Evolutionary conservation across 495 filamentous ascomycete species (phyloP).

Genomic region (Diplogelasinospora grovesii): DNA sequence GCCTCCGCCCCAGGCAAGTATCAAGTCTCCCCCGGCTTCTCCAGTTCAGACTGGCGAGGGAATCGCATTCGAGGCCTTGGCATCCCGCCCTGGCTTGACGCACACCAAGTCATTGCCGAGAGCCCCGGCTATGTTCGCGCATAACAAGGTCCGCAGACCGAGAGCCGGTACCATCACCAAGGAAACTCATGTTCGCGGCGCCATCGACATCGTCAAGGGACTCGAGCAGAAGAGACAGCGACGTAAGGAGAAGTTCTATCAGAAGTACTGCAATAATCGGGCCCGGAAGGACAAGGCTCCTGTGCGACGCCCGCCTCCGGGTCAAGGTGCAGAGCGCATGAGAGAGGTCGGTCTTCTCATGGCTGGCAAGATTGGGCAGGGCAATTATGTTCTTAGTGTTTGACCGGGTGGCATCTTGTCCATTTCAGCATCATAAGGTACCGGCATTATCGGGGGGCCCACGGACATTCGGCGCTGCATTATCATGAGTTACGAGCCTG

Average conservation of each 20-base stretch:
- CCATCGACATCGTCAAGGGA: slow-evolving; percentile 95
- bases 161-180: slow-evolving; percentile 18
- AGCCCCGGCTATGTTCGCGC: slow-evolving; percentile 62
- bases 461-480: slow-evolving; percentile 17
- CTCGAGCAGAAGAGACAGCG: slow-evolving; percentile 89
- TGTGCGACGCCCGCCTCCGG: slow-evolving; percentile 53
- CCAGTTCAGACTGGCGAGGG: slow-evolving; percentile 28
- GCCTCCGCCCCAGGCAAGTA: slow-evolving; percentile 35
- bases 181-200: slow-evolving; percentile 61
- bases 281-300: slow-evolving; percentile 45
- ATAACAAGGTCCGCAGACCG: slow-evolving; percentile 28
- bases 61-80: slow-evolving; percentile 51
- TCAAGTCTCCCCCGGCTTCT: slow-evolving; percentile 39
- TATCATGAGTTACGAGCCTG: slow-evolving; percentile 21
- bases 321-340: slow-evolving; percentile 90
- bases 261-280: slow-evolving; percentile 62
- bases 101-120: slow-evolving; percentile 76
- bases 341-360: slow-evolving; percentile 83
- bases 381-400: slow-evolving; percentile 74
- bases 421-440: slow-evolving; percentile 25
- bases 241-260: slow-evolving; percentile 76
- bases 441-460: slow-evolving; percentile 8
- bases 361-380: slow-evolving; percentile 69
- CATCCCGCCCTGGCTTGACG: slow-evolving; percentile 54
- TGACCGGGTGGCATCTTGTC: slow-evolving; percentile 41